A percentile compares a stretch with the other conserved stretches of the same genome.
Conservation (phyloP, 805 yeast genomes). For the Schizosaccharomyces japonicus region DNA sequence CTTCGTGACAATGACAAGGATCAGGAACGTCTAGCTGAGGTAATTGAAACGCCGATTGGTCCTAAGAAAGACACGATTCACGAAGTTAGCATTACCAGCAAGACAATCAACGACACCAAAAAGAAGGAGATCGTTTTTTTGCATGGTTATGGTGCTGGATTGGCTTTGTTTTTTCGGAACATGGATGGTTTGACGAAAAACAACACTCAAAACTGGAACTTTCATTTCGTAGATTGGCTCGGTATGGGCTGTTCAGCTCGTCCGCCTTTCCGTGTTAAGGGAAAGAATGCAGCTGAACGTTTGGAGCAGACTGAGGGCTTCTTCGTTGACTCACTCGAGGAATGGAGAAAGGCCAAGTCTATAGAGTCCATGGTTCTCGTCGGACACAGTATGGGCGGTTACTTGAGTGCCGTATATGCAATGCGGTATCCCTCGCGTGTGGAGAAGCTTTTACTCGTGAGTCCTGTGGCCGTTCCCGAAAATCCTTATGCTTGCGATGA, state of each 20-base stretch:
- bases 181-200: constrained; percentile 23
- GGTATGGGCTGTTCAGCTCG: constrained; percentile 84
- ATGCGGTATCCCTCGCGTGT: constrained; percentile 36
- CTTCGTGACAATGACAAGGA: constrained; percentile 1
- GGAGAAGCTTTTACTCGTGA: constrained; percentile 45
- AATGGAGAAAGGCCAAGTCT: constrained; percentile 34
- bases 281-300: constrained; percentile 17
- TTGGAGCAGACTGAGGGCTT: constrained; percentile 32
- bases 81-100: background rate
- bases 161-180: constrained; percentile 58
- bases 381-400: constrained; percentile 90
- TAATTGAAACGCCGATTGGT: background rate
- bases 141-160: constrained; percentile 87
- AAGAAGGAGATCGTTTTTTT: constrained; percentile 28
- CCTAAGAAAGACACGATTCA: background rate
- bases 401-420: constrained; percentile 46
- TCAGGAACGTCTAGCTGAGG: background rate
- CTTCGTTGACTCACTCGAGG: constrained; percentile 39
- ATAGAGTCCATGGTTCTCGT: constrained; percentile 31
- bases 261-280: constrained; percentile 28
- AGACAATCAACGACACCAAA: background rate
- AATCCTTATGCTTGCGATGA: constrained; percentile 9
- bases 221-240: constrained; percentile 67
- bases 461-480: constrained; percentile 66
- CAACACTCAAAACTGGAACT: constrained; percentile 29